Evolutionary conservation across 1,284 basidiomycete species (phyloP), one percentile per base, ranked within the genome.

Genomic region (Anthracocystis walkeri): DNA sequence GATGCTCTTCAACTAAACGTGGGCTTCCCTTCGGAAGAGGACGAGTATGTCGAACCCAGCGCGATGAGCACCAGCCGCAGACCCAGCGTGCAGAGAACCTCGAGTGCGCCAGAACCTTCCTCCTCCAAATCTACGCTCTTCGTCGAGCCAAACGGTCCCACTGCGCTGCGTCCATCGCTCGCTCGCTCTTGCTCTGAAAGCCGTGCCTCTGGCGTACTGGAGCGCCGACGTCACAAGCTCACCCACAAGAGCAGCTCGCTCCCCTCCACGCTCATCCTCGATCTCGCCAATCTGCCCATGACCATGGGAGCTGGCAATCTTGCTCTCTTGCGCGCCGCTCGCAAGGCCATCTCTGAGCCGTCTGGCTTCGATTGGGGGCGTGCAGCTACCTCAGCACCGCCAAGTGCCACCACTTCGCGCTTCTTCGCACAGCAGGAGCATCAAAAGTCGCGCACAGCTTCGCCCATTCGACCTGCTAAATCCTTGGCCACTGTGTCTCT

Each of bases 361-460:
- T 38, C 53, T 29, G 75, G 65, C 12, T 77, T 73, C 27, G 75
- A 77, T 53, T 77, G 75, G 75, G 70, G 61, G 8, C 62, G 63
- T 25, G 23, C 42, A 8, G 35, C 71, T 5, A 21, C 48, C 11
- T 69, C 59, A 18, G 63, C 72, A n/a, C 66, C 66, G 11, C 46
- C 72, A 10, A 46, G 65, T 0, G 21, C 59, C 1, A n/a, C 48
- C 11, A 63, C 52, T 20, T 46, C 56, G 33, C 56, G 50, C n/a
- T 63, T 66, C 40, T 7, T 33, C 20, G 45, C 48, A 5, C 49
- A 56, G 7, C 56, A 73, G 44, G 53, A 61, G 58, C 65, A 38
- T 4, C 35, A 57, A 7, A 52, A 42, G 25, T 18, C 41, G 23
- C 53, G 35, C 40, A 21, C n/a, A 2, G 8, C 48, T 18, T 40